Evolutionary conservation across 331 rosid species (phyloP).

Genomic region (Acacia pycnantha): DNA sequence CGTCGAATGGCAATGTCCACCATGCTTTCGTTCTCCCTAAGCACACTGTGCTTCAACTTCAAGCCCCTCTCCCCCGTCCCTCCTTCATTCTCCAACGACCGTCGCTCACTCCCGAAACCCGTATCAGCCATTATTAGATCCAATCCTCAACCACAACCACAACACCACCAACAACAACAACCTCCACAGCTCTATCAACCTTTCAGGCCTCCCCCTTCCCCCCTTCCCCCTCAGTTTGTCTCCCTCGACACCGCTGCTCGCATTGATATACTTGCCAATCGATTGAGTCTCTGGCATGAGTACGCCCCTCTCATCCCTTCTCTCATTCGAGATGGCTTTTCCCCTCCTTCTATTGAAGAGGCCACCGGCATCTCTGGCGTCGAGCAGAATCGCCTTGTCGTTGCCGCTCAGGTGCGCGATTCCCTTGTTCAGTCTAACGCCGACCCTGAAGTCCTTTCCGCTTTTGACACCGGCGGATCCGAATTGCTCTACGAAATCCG

Average conservation of each 20-base stretch:
- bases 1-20: not conserved
- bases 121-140: slow-evolving; percentile 26
- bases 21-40: slow-evolving; percentile 1
- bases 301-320: slow-evolving; percentile 73
- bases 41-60: not conserved
- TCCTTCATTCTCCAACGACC: slow-evolving; percentile 15
- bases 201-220: slow-evolving; percentile 74
- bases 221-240: slow-evolving; percentile 52
- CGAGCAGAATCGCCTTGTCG: slow-evolving; percentile 75
- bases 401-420: slow-evolving; percentile 75
- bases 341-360: slow-evolving; percentile 70
- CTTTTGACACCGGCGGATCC: slow-evolving; percentile 71
- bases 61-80: slow-evolving; percentile 5
- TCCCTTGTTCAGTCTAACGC: slow-evolving; percentile 53
- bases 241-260: slow-evolving; percentile 52
- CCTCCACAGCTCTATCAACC: slow-evolving; percentile 69
- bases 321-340: slow-evolving; percentile 66
- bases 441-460: slow-evolving; percentile 44
- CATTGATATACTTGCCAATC: slow-evolving; percentile 60
- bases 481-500: slow-evolving; percentile 73
- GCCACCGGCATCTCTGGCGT: slow-evolving; percentile 69
- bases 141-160: slow-evolving; percentile 24
- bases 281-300: slow-evolving; percentile 78
- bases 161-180: not conserved
- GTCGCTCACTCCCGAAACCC: slow-evolving; percentile 24